Percentiles rank a stretch among this genome's conserved stretches.
These are phyloP conservation scores for Paraphaeosphaeria minitans DNA, from an alignment of 2,329 filamentous ascomycete genomes.

Conservation along the genomic window DNA sequence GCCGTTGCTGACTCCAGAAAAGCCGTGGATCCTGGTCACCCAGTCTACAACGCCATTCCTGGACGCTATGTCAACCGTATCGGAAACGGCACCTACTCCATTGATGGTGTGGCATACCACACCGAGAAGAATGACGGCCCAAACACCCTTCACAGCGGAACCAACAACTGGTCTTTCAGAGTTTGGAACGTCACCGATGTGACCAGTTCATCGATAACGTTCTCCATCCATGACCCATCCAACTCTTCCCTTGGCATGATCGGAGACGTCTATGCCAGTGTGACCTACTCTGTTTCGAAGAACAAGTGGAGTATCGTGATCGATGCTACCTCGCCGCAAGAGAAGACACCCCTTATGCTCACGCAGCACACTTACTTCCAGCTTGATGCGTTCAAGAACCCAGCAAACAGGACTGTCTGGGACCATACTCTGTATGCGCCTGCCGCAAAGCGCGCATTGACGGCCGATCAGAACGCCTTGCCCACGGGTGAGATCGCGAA, in stretches of 20 bases:
- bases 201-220: constrained; percentile 38
- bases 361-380: constrained; percentile 46
- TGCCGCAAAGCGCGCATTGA: constrained; percentile 33
- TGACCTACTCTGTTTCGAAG: constrained; percentile 39
- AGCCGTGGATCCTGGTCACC: constrained; percentile 43
- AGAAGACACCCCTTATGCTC: constrained; percentile 38
- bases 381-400: constrained; percentile 41
- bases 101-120: constrained; percentile 36
- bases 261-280: constrained; percentile 33
- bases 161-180: constrained; percentile 42
- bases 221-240: constrained; percentile 35
- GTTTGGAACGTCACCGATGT: constrained; percentile 36
- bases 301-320: constrained; percentile 43
- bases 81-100: constrained; percentile 36
- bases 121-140: constrained; percentile 39
- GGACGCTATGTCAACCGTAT: constrained; percentile 44
- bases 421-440: constrained; percentile 42
- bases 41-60: constrained; percentile 43
- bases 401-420: constrained; percentile 39
- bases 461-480: constrained; percentile 34
- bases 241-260: constrained; percentile 40
- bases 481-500: constrained; percentile 41
- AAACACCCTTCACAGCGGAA: constrained; percentile 42
- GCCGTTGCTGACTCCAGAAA: constrained; percentile 12
- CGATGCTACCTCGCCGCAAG: constrained; percentile 35